Base-by-base conservation (phyloP, 2,329 filamentous ascomycete genomes). In the Chalaropsis thielavioides region DNA sequence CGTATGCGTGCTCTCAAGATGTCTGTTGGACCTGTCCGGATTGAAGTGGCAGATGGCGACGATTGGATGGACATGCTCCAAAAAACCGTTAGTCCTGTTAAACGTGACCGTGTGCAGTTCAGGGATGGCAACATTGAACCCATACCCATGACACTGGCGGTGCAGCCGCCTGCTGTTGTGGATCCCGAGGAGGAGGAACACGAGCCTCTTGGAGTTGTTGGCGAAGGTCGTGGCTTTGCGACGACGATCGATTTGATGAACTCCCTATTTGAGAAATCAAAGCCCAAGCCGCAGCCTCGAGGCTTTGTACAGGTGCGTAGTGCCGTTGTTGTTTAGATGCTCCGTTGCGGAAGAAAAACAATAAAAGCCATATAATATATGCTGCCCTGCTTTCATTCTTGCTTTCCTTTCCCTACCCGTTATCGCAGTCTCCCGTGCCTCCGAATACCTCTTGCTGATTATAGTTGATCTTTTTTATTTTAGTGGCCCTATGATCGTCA, bases 191-290 rank as follows among this genome's bases (percentile, higher is more conserved):
- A 62, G 38, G 56, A 56, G 7, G 63, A 65, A 22, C 60, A 54
- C 11, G 63, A 65, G 54, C 60, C 61, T 15, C 44, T 67, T 19
- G 66, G 66, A 35, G 62, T 65, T 15, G 56, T 72, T 69, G 74
- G 76, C 46, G 80, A 83, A 70, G 79, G 81, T 64, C 83, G 83
- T 69, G 86, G 87, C 0, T 92, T 96, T 74, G 83, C 85, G 22
- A 96, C 88, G 22, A 92, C 89, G 72, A 95, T 97, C 76, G 94
- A 96, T 77, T 79, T 96, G 73, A 96, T 96, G 90, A 92, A 95
- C 73, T 95, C 90, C 60, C 79, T 96, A 65, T 96, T 95, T 75
- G 88, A 89, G 73, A 83, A 87, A 75, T 81, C 85, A 68, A 84
- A 83, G 77, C 80, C 79, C 80, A 81, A 43, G 72, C 78, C 69